Base-by-base conservation (phyloP, 805 yeast genomes). In the Yarrowia divulgata region DNA sequence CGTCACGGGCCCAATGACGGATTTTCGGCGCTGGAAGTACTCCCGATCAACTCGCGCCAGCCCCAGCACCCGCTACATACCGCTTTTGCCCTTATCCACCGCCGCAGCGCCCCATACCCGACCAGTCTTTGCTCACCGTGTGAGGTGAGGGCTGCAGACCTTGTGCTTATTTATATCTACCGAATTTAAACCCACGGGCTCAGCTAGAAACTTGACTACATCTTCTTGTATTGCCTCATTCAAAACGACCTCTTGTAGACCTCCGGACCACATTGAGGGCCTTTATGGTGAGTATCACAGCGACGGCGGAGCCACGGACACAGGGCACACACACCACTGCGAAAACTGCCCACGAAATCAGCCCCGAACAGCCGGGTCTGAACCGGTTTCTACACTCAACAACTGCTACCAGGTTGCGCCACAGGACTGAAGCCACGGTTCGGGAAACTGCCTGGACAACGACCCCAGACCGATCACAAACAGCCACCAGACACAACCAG, bases 121-220 rank as follows among this genome's bases (percentile, higher is more conserved):
- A 37, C 39, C 32, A 7, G 60, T 37, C 60, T 37, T 16, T 19
- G 60, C 16, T 14, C 34, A 34, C 60, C 45, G 43, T 37, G 39
- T 55, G 62, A 57, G 48, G 40, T 60, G 66, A 60, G 66, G 66
- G 66, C 66, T 60, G 66, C 66, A 60, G 66, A 45, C 50, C 66
- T 45, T 60, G 66, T 60, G 66, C 66, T 60, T 60, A 60, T 60
- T 60, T 60, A 60, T 60, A 60, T 60, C 66, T 57, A 45, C 66
- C 52, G 66, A 60, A 60, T 60, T 60, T 60, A 60, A 60, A 60
- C 66, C 66, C 66, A 60, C 66, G 66, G 66, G 52, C 52, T 45
- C 45, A 60, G 66, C 66, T 45, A 19, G 42, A 45, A 45, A 60
- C 66, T 60, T 60, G 66, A 60, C 66, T 42, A 42, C 64, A 45